Evolutionary conservation across 2,329 filamentous ascomycete genomes (phyloP), one percentile per base, ranked within the genome.

Genomic region (Raffaelea deltoideospora): DNA sequence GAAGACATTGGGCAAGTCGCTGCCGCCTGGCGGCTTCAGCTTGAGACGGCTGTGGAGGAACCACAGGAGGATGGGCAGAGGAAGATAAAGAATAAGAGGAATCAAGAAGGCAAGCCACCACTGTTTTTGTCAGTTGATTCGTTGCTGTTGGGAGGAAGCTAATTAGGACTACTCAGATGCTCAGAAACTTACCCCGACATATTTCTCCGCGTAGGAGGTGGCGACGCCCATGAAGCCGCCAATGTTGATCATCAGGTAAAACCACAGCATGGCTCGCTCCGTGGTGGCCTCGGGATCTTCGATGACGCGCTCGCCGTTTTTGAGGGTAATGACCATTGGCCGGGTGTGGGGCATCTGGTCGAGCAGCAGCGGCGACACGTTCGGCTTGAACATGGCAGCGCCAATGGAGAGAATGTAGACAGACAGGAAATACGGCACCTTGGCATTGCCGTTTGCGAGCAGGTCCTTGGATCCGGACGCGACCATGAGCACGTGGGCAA

Each of bases 361-460:
- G 17, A 77, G 77, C 38, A 84, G 70, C 15, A 83, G 59, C 1
- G 78, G 76, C 0, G 76, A 75, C 31, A 87, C 79, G 50, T 87
- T 87, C 44, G 77, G 72, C 63, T 87, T 88, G 69, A 87, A 85
- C 49, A 82, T 79, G 43, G 81, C 81, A 1, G 79, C 83, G 31
- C 81, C 81, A 22, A 83, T 54, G 45, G 64, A 64, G 28, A 69
- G 42, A 20, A 53, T 56, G 45, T 66, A 67, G 37, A 67, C 56
- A 5, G 76, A 76, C 49, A 84, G 68, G 47, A 83, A 71, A 38
- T 64, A 61, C 19, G 72, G 72, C 2, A 64, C 60, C 42, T 68
- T 63, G 34, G 65, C 60, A 8, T 58, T 56, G 28, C 44, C 64
- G 27, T 55, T 57, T 17, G 54, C 57, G 18, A 69, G 53, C 3